Conservation (phyloP, 2,329 filamentous ascomycete genomes). For the Dothistroma pini region DNA sequence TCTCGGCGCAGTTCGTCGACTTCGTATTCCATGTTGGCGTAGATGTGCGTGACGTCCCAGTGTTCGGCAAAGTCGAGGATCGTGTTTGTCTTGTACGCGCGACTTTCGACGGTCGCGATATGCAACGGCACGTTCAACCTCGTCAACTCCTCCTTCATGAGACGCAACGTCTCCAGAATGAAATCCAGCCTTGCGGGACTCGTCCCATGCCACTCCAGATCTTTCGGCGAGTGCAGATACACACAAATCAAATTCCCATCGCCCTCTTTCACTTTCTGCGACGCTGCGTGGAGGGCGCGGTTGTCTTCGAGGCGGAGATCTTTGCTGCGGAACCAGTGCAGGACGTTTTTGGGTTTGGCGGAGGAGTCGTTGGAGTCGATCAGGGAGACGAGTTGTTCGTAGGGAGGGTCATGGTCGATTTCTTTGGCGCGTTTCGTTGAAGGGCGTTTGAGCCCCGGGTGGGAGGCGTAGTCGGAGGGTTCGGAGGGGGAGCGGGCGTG, state of each 20-base stretch:
- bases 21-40: slow-evolving; percentile 72
- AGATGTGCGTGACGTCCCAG: slow-evolving; percentile 46
- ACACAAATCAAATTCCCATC: slow-evolving; percentile 44
- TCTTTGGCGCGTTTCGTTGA: slow-evolving; percentile 50
- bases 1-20: slow-evolving; percentile 74
- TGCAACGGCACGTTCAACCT: slow-evolving; percentile 49
- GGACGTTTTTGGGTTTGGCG: slow-evolving; percentile 39
- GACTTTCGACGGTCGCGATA: slow-evolving; percentile 42
- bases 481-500: slow-evolving; percentile 21
- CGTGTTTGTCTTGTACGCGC: slow-evolving; percentile 42
- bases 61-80: slow-evolving; percentile 44
- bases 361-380: slow-evolving; percentile 40
- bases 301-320: slow-evolving; percentile 51
- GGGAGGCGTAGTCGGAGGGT: slow-evolving; percentile 14
- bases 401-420: slow-evolving; percentile 46
- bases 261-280: slow-evolving; percentile 44
- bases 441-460: slow-evolving; percentile 39
- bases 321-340: slow-evolving; percentile 53
- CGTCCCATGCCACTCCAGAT: slow-evolving; percentile 51
- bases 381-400: slow-evolving; percentile 39
- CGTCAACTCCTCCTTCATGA: slow-evolving; percentile 46
- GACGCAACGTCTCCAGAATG: slow-evolving; percentile 43
- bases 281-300: slow-evolving; percentile 45
- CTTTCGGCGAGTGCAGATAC: slow-evolving; percentile 47
- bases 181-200: slow-evolving; percentile 49